Percentiles rank a stretch among this genome's conserved stretches.
These are phyloP conservation scores for Lablab purpureus DNA, from an alignment of 306 rosid species.

Conservation along the genomic window DNA sequence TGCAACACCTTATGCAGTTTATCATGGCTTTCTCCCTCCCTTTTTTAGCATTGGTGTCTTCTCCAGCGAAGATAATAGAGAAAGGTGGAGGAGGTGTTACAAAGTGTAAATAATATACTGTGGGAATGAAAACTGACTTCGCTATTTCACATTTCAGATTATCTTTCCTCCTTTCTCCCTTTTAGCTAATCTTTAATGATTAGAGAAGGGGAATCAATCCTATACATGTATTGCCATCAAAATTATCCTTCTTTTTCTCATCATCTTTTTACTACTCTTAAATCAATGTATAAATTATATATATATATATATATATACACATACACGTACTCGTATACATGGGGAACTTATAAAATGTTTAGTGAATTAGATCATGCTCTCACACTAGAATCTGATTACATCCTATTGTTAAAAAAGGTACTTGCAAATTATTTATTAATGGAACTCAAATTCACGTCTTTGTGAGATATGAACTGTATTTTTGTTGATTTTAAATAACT, in stretches of 20 bases:
- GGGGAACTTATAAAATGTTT: no score
- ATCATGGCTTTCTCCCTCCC: conserved; percentile 55
- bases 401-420: no score
- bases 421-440: no score
- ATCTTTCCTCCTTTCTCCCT: conserved; percentile 16
- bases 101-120: conserved; percentile 35
- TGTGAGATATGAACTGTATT: not conserved
- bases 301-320: no score
- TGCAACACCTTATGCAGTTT: conserved; percentile 85
- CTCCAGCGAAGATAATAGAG: not conserved
- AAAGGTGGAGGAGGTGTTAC: conserved; percentile 24
- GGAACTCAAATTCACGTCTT: no score
- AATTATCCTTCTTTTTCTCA: not conserved
- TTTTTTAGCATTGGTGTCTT: conserved; percentile 37
- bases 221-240: conserved; percentile 28
- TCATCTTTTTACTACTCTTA: no score
- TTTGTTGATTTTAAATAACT: not conserved
- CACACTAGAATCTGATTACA: no score
- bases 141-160: not conserved
- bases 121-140: not conserved
- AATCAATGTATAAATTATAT: no score
- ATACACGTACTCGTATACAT: no score
- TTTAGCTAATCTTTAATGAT: not conserved
- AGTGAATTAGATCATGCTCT: no score
- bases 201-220: conserved; percentile 48